Base-by-base conservation (phyloP, 1,284 basidiomycete genomes). In the Xerocomus amazonicus region DNA sequence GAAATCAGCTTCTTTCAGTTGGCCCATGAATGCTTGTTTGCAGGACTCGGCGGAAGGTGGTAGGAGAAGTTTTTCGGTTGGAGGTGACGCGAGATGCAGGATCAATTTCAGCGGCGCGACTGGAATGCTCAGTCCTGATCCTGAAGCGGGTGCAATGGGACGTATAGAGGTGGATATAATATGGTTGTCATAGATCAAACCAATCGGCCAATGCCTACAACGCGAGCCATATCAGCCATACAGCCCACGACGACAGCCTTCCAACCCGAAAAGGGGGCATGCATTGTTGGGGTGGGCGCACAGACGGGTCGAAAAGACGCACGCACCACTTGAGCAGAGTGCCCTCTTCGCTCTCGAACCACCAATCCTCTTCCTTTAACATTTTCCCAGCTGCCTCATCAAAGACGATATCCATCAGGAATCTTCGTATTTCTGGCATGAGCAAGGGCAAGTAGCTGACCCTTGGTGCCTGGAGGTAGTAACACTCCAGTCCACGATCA, bases 181-280 rank as follows among this genome's bases (percentile, higher is more conserved):
- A 60, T 87, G 81, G 62, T 86, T 87, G 66, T 97, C 90, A 63
- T 94, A 93, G 56, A 97, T 81, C 39, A 97, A 77, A 34, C 95
- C 94, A 54, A 97, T 83, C 33, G 94, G 84, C 94, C 94, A 97
- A 70, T 97, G 92, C 92, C 94, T 97, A 61, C n/a, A 47, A 27
- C n/a, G 31, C 19, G 36, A 9, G 33, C 48, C 44, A 31, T n/a
- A 47, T 62, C 44, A 64, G 54, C 39, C 28, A 35, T 36, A 39
- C 23, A 29, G 31, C 50, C 38, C 40, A 47, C 9, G n/a, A 31
- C 33, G 42, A 33, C 37, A 9, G 10, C 26, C 38, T 34, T 34
- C 37, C 13, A 13, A 43, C 19, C 9, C 26, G n/a, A n/a, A 37
- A 23, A 8, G 23, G 12, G 9, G 13, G n/a, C 37, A 19, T n/a